Percentiles rank a stretch among this genome's conserved stretches.
These are phyloP conservation scores for Paecilomyces sp. DNA, from an alignment of 2,329 filamentous ascomycete genomes.

Conservation along the genomic window DNA sequence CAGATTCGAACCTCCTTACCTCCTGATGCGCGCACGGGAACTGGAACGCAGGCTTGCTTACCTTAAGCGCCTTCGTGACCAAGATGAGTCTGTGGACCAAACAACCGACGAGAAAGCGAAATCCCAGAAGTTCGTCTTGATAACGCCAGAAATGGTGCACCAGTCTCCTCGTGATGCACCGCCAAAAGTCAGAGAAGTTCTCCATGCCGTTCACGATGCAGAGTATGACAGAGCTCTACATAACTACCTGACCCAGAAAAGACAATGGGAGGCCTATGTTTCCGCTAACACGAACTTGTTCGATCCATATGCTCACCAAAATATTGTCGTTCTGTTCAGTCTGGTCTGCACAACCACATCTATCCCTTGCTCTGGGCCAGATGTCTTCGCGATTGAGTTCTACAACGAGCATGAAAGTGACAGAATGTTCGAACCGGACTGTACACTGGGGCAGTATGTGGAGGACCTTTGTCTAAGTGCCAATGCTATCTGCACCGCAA, in stretches of 20 bases:
- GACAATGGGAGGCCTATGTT: constrained; percentile 94
- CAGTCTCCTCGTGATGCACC: constrained; percentile 72
- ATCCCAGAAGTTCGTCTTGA: constrained; percentile 74
- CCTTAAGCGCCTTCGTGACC: constrained; percentile 74
- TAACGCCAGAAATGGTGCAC: constrained; percentile 93
- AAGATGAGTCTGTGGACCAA: constrained; percentile 40
- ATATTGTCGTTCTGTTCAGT: constrained; percentile 90
- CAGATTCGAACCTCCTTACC: constrained; percentile 86
- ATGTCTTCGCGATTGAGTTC: constrained; percentile 82
- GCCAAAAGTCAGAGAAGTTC: constrained; percentile 80
- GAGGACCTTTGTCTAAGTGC: constrained; percentile 78
- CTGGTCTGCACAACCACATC: constrained; percentile 90
- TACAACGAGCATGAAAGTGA: constrained; percentile 80
- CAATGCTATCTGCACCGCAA: constrained; percentile 69
- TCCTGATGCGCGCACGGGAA: constrained; percentile 85
- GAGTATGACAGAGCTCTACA: constrained; percentile 94
- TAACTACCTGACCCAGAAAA: constrained; percentile 87
- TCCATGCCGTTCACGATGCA: constrained; percentile 91
- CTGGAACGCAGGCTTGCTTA: constrained; percentile 80
- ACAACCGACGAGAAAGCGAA: constrained; percentile 55
- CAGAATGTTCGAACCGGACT: constrained; percentile 70
- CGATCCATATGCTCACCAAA: constrained; percentile 91
- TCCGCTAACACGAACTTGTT: constrained; percentile 83
- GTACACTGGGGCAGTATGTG: constrained; percentile 88
- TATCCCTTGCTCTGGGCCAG: constrained; percentile 85